Percentiles rank a stretch among this genome's conserved stretches.
phyloP scores from a whole-genome alignment of 2,329 filamentous ascomycete genomes.

The Pseudogymnoascus sp. region DNA sequence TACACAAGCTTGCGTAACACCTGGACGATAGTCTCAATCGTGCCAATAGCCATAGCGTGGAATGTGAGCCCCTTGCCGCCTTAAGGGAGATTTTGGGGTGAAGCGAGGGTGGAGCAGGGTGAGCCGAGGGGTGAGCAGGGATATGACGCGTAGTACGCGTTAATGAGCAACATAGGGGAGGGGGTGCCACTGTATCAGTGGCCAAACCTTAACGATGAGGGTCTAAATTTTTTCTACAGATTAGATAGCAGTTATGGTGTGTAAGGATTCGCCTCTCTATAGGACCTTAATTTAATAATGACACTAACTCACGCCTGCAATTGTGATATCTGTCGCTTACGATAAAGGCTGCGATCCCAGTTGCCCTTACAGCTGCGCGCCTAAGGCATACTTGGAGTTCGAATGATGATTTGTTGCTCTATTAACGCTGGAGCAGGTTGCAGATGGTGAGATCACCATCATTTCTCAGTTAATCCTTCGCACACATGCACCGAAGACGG shows the following conservation, averaged over 20 bases:
- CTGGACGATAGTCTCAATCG: background rate
- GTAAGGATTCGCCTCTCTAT: background rate
- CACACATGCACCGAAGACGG: no score
- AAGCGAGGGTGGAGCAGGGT: background rate
- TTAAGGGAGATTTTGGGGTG: background rate
- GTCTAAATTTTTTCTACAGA: slow-evolving; percentile 6
- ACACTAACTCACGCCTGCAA: background rate
- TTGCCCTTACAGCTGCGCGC: no score
- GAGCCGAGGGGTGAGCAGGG: background rate
- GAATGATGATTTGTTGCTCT: no score
- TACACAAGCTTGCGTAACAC: background rate
- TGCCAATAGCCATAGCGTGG: background rate
- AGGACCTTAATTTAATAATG: background rate
- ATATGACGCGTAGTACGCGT: slow-evolving; percentile 5
- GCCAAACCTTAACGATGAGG: slow-evolving; percentile 6
- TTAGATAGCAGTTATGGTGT: background rate
- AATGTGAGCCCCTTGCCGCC: background rate
- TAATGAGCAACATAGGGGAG: slow-evolving; percentile 3
- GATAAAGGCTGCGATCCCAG: no score
- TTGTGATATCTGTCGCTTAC: no score
- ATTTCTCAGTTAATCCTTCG: no score
- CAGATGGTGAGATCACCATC: no score
- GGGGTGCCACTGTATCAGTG: slow-evolving; percentile 5
- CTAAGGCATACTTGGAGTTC: no score
- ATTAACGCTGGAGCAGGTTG: no score